Conservation (phyloP, 257 asterid species). For the Ajuga chamaepitys region DNA sequence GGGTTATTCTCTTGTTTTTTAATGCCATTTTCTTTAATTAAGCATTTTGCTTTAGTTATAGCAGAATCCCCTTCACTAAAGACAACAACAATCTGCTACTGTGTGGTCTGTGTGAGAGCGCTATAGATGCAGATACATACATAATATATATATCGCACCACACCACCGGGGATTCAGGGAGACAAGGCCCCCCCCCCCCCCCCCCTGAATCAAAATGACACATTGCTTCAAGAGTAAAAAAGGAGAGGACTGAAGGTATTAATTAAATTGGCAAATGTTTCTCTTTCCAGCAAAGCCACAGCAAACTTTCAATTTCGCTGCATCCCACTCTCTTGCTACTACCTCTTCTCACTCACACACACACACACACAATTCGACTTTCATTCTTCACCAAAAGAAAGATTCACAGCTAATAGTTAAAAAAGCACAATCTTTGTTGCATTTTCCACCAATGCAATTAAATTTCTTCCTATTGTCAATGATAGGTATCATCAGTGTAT, state of each 20-base stretch:
- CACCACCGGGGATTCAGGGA: slow-evolving; percentile 3
- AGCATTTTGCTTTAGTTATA: no score
- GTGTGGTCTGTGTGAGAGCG: slow-evolving; percentile 16
- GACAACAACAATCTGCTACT: not conserved
- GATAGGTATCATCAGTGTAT: not conserved
- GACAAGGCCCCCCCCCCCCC: not conserved
- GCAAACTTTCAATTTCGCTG: no score
- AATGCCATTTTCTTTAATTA: not conserved
- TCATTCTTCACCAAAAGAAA: slow-evolving; percentile 4
- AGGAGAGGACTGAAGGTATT: slow-evolving; percentile 4
- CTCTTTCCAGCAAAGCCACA: slow-evolving; percentile 15
- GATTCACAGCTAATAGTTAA: slow-evolving; percentile 6
- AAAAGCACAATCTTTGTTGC: slow-evolving; percentile 11
- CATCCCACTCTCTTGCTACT: no score
- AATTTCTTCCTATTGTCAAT: not conserved
- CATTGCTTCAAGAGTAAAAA: not conserved
- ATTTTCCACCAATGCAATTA: not conserved
- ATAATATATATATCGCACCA: no score
- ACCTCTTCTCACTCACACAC: not conserved
- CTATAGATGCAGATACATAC: not conserved
- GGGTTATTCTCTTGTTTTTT: slow-evolving; percentile 20
- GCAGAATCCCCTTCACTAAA: not conserved
- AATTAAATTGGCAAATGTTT: slow-evolving; percentile 12
- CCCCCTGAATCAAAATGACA: not conserved
- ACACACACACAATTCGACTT: slow-evolving; percentile 19